phyloP scores from a whole-genome alignment of 306 rosid genomes.

The Arachis hypogaea region DNA sequence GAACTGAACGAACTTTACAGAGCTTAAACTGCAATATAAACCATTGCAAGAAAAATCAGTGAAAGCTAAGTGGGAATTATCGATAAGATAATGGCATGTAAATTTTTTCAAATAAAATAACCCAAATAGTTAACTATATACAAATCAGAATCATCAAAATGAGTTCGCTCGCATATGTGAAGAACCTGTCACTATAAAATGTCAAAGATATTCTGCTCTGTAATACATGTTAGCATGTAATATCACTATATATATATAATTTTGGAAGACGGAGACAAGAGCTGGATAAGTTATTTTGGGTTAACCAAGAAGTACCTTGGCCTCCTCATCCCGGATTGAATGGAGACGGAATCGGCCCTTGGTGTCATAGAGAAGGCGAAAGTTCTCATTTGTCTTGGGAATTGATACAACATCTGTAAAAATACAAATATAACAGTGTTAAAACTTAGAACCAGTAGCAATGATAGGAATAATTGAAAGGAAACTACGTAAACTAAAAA shows the following conservation, averaged over 20 bases:
- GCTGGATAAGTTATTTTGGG: background rate
- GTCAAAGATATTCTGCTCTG: too few species aligned
- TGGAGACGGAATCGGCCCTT: slow-evolving; percentile 80
- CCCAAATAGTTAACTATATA: background rate
- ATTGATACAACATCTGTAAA: slow-evolving; percentile 74
- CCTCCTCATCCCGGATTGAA: slow-evolving; percentile 79
- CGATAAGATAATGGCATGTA: background rate
- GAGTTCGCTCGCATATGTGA: background rate
- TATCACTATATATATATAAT: background rate
- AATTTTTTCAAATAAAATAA: background rate
- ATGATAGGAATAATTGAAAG: too few species aligned
- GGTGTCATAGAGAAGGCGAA: slow-evolving; percentile 80
- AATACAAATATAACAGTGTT: background rate
- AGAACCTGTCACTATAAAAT: background rate
- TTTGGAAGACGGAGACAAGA: background rate
- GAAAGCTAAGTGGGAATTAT: too few species aligned
- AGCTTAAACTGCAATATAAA: slow-evolving; percentile 66
- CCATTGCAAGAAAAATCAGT: background rate
- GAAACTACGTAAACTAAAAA: too few species aligned
- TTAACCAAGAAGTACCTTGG: slow-evolving; percentile 58
- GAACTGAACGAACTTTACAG: slow-evolving; percentile 79
- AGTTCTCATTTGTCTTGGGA: slow-evolving; percentile 74
- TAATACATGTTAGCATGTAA: background rate
- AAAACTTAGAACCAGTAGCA: too few species aligned
- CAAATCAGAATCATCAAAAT: background rate